These are phyloP conservation scores for Exophiala sideris DNA, from an alignment of 2,329 filamentous ascomycete species.

Conservation along the genomic window DNA sequence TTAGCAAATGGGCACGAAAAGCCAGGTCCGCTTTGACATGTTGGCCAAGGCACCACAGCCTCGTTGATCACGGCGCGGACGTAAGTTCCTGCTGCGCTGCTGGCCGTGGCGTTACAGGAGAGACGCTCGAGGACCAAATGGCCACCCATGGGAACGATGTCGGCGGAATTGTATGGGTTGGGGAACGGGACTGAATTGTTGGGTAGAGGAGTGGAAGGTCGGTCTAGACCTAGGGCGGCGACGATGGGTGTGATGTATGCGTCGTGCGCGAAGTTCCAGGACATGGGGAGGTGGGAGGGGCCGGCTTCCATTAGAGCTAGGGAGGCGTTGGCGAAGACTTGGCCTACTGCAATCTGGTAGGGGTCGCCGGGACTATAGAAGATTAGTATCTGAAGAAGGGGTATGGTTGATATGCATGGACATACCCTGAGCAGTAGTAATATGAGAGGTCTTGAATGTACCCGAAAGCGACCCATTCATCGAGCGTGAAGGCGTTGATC, in stretches of 20 bases:
- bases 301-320: slow-evolving; percentile 4
- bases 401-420: neutral
- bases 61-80: slow-evolving; percentile 8
- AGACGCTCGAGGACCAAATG: slow-evolving; percentile 6
- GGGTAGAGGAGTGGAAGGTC: neutral
- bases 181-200: slow-evolving; percentile 8
- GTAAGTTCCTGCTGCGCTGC: neutral
- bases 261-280: slow-evolving; percentile 10
- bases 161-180: slow-evolving; percentile 2
- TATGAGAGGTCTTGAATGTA: slow-evolving; percentile 8
- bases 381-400: neutral
- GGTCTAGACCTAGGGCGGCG: slow-evolving; percentile 5
- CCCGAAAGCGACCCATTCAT: slow-evolving; percentile 10
- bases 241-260: slow-evolving; percentile 8
- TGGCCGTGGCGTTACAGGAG: slow-evolving; percentile 7
- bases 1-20: slow-evolving; percentile 4
- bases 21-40: slow-evolving; percentile 4
- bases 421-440: slow-evolving; percentile 9
- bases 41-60: slow-evolving; percentile 8
- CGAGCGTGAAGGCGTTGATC: slow-evolving; percentile 8
- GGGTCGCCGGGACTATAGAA: slow-evolving; percentile 2
- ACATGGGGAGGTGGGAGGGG: slow-evolving; percentile 2
- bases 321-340: slow-evolving; percentile 9
- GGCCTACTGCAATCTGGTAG: slow-evolving; percentile 5
- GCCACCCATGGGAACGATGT: slow-evolving; percentile 11